A percentile compares a stretch with the other conserved stretches of the same genome.
Conservation (phyloP, 2,329 filamentous ascomycete species). For the Rutstroemia sp. region DNA sequence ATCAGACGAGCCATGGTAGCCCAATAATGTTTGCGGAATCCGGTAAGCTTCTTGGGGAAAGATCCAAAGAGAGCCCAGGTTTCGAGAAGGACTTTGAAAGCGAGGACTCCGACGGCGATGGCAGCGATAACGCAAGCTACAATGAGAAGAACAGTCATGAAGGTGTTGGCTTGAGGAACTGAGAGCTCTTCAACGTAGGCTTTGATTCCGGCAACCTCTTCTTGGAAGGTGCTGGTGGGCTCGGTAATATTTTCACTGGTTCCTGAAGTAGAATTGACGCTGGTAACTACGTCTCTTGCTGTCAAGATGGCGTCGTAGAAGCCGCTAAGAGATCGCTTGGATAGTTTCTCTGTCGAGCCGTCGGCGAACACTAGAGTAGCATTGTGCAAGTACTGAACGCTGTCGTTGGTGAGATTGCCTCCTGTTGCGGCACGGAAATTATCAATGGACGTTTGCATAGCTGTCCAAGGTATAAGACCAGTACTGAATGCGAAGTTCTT, state of each 20-base stretch:
- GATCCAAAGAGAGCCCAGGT: constrained; percentile 82
- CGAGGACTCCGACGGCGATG: constrained; percentile 77
- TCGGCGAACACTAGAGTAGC: constrained; percentile 66
- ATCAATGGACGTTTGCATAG: constrained; percentile 77
- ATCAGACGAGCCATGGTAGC: constrained; percentile 82
- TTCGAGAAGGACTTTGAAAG: constrained; percentile 88
- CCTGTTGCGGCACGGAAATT: constrained; percentile 72
- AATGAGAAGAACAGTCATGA: constrained; percentile 88
- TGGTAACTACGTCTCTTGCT: constrained; percentile 45
- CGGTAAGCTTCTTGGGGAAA: constrained; percentile 70
- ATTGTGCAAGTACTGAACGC: constrained; percentile 65
- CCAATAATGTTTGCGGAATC: constrained; percentile 97
- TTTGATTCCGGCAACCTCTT: constrained; percentile 66
- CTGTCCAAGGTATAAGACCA: constrained; percentile 75
- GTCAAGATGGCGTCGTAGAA: constrained; percentile 39
- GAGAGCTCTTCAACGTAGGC: constrained; percentile 76
- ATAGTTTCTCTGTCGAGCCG: constrained; percentile 42
- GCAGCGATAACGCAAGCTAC: constrained; percentile 80
- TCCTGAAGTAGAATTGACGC: constrained; percentile 33
- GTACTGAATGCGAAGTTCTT: constrained; percentile 93
- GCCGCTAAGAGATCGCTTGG: constrained; percentile 44
- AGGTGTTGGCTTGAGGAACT: constrained; percentile 84
- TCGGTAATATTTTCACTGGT: constrained; percentile 9
- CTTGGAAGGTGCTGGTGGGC: constrained; percentile 32
- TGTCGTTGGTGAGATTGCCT: constrained; percentile 78